Conservation (phyloP, 129 eudicot species). For the Dittrichia graveolens region DNA sequence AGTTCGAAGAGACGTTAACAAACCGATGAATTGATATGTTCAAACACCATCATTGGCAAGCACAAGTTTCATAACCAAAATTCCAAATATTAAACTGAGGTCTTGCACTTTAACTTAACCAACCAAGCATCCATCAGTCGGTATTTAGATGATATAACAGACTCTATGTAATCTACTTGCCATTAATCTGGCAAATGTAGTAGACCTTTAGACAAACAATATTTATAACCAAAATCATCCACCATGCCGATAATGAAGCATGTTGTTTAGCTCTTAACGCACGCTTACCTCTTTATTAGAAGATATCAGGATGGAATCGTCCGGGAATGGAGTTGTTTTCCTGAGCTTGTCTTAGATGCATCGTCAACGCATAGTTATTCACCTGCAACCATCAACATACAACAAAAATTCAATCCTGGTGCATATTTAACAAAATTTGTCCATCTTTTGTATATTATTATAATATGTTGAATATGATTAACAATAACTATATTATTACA, state of each 20-base stretch:
- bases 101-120: conserved; percentile 18
- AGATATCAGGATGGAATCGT: conserved; percentile 68
- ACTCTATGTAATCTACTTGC: conserved; percentile 15
- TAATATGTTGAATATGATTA: no score
- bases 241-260: conserved; percentile 5
- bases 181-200: conserved; percentile 20
- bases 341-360: conserved; percentile 79
- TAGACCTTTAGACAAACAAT: conserved; percentile 25
- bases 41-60: not conserved
- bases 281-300: conserved; percentile 35
- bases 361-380: conserved; percentile 70
- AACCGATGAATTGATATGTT: no score
- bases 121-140: not conserved
- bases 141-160: not conserved
- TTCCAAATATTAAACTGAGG: conserved; percentile 16
- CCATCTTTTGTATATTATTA: no score
- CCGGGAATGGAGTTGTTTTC: conserved; percentile 67
- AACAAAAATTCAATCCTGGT: not conserved
- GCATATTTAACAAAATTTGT: not conserved
- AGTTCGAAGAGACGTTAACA: no score
- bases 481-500: no score
- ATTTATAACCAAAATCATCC: conserved; percentile 33
- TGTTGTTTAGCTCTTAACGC: conserved; percentile 1
- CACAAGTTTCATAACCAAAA: not conserved
- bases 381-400: conserved; percentile 45